Evolutionary conservation across 345 rosid species (phyloP), one percentile per base, ranked within the genome.

Genomic region (Sonneratia alba): DNA sequence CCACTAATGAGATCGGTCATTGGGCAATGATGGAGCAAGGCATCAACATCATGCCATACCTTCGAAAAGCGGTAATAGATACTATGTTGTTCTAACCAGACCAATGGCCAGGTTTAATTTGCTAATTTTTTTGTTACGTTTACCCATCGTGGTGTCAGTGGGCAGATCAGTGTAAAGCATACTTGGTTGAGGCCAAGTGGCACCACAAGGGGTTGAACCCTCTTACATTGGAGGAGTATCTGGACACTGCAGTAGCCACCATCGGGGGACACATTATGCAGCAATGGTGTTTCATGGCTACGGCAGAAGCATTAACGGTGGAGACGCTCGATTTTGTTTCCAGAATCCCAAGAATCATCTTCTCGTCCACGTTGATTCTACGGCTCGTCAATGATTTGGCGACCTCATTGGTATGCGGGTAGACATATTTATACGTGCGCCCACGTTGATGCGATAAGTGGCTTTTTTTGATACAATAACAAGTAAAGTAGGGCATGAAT

Each of bases 1-100:
- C 79, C 9, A 72, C 63, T 37, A 77, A 77, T 2, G 79, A 77
- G 63, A 18, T 77, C 22, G 76, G 76, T 4, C 63, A 59, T 66
- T 12, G 42, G 70, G 12, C 15, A 0, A 48, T 77, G 56, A 67
- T 61, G 24, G 73, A 77, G 21, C 45, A 14, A 12, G 73, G 70
- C 37, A 56, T 77, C 69, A 72, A 72, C 68, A 6, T 56, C 7
- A 71, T 71, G 16, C 78, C 78, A 42, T 71, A 55, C 47, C 4
- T 76, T n/a, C 65, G 72, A 1, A 67, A 76, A 76, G 24, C 11
- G 72, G 75, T 71, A 67, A 56, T 8, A 21, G 32, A 1, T 22
- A 47, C n/a, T 47, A 21, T 21, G 34, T 38, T 27, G 32, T 27
- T 27, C 32, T 27, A 27, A 27, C 32, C 32, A 27, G 32, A 27